Evolutionary conservation across 2,329 filamentous ascomycete genomes (phyloP).

Genomic region (Diaporthe humulicola): DNA sequence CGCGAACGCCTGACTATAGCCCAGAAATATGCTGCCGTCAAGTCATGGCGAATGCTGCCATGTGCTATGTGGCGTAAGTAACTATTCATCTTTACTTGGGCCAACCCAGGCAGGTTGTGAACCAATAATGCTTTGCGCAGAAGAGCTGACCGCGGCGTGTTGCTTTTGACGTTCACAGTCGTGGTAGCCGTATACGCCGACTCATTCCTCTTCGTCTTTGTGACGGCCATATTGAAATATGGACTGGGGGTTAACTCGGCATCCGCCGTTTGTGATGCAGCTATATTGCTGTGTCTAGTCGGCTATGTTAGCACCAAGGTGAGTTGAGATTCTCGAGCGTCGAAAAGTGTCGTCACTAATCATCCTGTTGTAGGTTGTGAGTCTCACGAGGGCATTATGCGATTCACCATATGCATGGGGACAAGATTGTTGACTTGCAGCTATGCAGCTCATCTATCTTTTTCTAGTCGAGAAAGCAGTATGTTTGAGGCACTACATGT

Average conservation of each 20-base stretch:
- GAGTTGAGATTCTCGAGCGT: constrained; percentile 37
- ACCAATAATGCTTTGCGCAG: not conserved
- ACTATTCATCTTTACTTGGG: not conserved
- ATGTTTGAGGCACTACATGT: constrained; percentile 43
- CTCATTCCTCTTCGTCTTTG: constrained; percentile 71
- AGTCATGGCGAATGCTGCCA: constrained; percentile 56
- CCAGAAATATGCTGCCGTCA: constrained; percentile 53
- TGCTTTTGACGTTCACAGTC: constrained; percentile 55
- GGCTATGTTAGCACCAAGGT: constrained; percentile 76
- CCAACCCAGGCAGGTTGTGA: not conserved
- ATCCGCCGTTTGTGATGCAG: constrained; percentile 64
- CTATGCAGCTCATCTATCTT: constrained; percentile 67
- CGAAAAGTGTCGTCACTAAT: constrained; percentile 7
- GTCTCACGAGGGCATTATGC: not conserved
- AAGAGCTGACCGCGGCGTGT: not conserved
- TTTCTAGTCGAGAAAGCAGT: constrained; percentile 76
- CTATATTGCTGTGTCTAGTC: constrained; percentile 71
- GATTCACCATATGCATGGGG: too few relatives aligned
- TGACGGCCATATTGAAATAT: constrained; percentile 68
- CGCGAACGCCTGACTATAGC: constrained; percentile 45
- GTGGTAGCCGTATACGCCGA: constrained; percentile 71
- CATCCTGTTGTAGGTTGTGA: not conserved
- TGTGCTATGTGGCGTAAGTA: constrained; percentile 59
- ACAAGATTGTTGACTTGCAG: not conserved
- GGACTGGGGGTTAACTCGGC: constrained; percentile 68